phyloP scores from a whole-genome alignment of 371 early-diverging fungal genomes.

The Mucor sp. region DNA sequence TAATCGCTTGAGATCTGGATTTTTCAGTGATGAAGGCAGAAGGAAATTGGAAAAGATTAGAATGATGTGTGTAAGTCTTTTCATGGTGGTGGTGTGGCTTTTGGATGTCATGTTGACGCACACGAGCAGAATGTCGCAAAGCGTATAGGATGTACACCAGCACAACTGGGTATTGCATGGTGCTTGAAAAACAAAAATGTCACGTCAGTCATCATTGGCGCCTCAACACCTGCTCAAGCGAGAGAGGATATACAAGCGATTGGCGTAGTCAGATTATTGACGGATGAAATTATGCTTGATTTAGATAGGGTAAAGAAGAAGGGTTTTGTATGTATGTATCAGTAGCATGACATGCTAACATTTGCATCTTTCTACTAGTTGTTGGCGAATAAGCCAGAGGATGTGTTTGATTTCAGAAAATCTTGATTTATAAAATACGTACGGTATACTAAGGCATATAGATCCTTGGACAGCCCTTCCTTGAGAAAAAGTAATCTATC shows the following conservation, averaged over 20 bases:
- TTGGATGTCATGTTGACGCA: not conserved
- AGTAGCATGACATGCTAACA: not conserved
- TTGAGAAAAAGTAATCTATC: too few species aligned
- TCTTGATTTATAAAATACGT: slow-evolving; percentile 27
- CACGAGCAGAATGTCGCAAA: slow-evolving; percentile 59
- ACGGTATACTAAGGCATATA: too few species aligned
- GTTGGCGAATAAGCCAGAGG: slow-evolving; percentile 73
- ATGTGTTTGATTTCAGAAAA: slow-evolving; percentile 63
- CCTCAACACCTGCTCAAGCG: slow-evolving; percentile 72
- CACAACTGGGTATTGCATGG: slow-evolving; percentile 87
- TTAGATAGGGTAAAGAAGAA: slow-evolving; percentile 52
- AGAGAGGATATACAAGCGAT: slow-evolving; percentile 75
- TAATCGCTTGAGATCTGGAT: slow-evolving; percentile 58
- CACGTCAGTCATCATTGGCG: slow-evolving; percentile 71
- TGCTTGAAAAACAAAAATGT: slow-evolving; percentile 66
- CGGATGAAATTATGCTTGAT: slow-evolving; percentile 66
- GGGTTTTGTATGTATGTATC: not conserved
- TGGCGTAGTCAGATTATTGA: slow-evolving; percentile 60
- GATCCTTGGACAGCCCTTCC: too few species aligned
- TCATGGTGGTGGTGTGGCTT: not conserved
- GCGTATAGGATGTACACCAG: slow-evolving; percentile 64
- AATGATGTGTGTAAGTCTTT: slow-evolving; percentile 47
- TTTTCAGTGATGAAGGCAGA: slow-evolving; percentile 67
- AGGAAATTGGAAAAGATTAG: slow-evolving; percentile 53
- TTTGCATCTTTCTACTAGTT: slow-evolving; percentile 30